Evolutionary conservation across 345 rosid genomes (phyloP).

Genomic region (Ricinus communis): DNA sequence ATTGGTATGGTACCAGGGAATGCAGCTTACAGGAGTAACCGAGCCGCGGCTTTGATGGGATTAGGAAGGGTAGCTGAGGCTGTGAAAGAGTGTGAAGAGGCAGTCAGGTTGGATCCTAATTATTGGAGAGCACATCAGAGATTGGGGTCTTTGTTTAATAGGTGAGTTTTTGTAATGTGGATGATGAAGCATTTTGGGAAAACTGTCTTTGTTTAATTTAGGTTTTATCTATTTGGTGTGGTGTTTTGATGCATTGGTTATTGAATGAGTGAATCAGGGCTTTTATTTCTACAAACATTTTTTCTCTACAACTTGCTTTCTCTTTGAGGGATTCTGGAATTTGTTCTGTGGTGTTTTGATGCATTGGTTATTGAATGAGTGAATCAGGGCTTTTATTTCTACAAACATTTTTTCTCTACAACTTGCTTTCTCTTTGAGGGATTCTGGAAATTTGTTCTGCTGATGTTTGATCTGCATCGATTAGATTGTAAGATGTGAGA

Average conservation of each 20-base stretch:
- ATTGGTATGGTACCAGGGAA: constrained; percentile 62
- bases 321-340: neutral
- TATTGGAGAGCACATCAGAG: constrained; percentile 86
- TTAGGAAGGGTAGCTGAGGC: constrained; percentile 75
- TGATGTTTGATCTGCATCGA: neutral
- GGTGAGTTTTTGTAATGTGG: constrained; percentile 54
- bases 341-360: neutral
- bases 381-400: no score
- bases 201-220: neutral
- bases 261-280: constrained; percentile 1
- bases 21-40: constrained; percentile 70
- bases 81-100: constrained; percentile 74
- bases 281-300: no score
- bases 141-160: constrained; percentile 67
- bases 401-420: no score
- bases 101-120: constrained; percentile 74
- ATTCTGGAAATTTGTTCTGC: no score
- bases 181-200: neutral
- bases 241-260: neutral
- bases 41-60: constrained; percentile 74
- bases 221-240: no score
- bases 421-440: neutral
- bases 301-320: neutral
- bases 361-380: neutral
- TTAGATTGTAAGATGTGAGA: neutral